phyloP scores from a whole-genome alignment of 345 rosid species.

The Bretschneidera sinensis region DNA sequence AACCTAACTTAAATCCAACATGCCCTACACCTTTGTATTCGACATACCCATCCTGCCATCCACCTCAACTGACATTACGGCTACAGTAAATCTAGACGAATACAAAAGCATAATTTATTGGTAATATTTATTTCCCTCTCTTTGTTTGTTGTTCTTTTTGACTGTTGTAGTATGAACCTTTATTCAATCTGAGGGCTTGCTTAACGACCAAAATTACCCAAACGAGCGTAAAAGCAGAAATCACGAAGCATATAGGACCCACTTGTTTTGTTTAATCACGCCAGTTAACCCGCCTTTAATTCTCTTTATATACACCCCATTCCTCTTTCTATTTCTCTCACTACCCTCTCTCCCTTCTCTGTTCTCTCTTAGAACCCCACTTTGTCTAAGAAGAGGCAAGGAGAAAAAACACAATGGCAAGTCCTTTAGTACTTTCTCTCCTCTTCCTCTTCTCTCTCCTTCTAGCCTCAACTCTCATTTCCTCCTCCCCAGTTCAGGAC shows the following conservation, averaged over 20 bases:
- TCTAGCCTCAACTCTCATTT: constrained; percentile 23
- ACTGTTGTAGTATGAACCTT: neutral
- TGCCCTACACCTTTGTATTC: too few relatives aligned
- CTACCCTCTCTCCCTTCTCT: neutral
- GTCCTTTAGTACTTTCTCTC: constrained; percentile 20
- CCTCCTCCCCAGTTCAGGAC: constrained; percentile 44
- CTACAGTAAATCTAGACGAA: too few relatives aligned
- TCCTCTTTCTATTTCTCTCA: constrained; percentile 6
- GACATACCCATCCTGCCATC: too few relatives aligned
- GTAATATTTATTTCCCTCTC: too few relatives aligned
- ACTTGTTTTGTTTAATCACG: constrained; percentile 31
- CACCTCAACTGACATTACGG: too few relatives aligned
- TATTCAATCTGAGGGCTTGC: neutral
- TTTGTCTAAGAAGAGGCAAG: constrained; percentile 1
- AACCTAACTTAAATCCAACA: too few relatives aligned
- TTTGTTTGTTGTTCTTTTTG: neutral
- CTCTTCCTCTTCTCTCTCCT: constrained; percentile 33
- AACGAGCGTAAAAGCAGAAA: constrained; percentile 31
- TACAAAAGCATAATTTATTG: too few relatives aligned
- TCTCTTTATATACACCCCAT: constrained; percentile 33
- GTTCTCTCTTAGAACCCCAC: constrained; percentile 5
- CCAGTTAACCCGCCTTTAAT: constrained; percentile 19
- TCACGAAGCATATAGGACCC: constrained; percentile 37
- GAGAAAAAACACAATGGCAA: constrained; percentile 21
- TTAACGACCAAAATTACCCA: neutral